phyloP scores from a whole-genome alignment of 164 flowering plant genomes.

The Pachysandra terminalis region DNA sequence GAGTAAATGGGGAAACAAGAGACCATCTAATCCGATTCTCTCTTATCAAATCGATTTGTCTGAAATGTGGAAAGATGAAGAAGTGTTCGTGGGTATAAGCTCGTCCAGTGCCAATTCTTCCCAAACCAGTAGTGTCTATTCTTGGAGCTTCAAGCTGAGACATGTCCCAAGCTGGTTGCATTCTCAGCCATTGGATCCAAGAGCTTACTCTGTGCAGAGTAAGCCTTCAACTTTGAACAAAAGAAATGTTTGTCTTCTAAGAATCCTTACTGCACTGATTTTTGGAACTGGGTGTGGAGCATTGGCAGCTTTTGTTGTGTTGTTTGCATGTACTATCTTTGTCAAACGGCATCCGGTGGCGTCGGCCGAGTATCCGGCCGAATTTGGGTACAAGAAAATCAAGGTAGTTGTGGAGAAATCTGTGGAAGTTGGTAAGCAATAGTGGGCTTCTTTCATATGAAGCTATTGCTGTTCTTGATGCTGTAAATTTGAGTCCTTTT shows the following conservation, averaged over 20 bases:
- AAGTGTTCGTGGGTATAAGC: constrained; percentile 58
- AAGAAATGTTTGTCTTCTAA: constrained; percentile 38
- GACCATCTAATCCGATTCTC: constrained; percentile 56
- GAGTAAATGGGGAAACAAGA: constrained; percentile 32
- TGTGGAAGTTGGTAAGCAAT: constrained; percentile 40
- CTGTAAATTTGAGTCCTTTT: constrained; percentile 20
- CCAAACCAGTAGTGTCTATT: constrained; percentile 44
- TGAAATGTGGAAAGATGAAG: constrained; percentile 46
- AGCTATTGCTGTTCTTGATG: background rate
- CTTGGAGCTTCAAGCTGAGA: constrained; percentile 70
- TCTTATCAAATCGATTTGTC: constrained; percentile 50
- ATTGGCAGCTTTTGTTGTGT: constrained; percentile 42
- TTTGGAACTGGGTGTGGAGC: constrained; percentile 78
- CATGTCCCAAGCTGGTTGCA: constrained; percentile 62
- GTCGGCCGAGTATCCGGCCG: constrained; percentile 56
- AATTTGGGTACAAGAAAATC: constrained; percentile 53
- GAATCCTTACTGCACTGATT: constrained; percentile 49
- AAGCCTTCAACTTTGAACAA: constrained; percentile 18
- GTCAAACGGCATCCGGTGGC: constrained; percentile 43
- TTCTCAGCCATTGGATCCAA: constrained; percentile 80
- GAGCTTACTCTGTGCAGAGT: constrained; percentile 7
- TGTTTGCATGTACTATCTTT: constrained; percentile 53
- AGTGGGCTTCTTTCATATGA: background rate
- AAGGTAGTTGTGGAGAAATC: constrained; percentile 40
- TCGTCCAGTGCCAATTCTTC: constrained; percentile 60